phyloP scores from a whole-genome alignment of 495 filamentous ascomycete species.

The Trichoderma virens region DNA sequence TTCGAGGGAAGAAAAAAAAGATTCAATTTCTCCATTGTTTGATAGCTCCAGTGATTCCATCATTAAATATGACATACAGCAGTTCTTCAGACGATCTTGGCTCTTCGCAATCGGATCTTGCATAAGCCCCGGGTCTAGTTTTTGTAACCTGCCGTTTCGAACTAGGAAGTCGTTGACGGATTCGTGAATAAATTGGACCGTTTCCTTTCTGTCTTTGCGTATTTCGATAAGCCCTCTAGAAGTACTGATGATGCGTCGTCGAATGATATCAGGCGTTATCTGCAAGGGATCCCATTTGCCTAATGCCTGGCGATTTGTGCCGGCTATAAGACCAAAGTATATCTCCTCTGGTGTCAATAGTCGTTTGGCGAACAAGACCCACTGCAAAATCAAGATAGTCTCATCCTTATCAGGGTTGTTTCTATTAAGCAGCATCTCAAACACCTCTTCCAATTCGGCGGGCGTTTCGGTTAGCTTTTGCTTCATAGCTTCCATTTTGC shows the following conservation, averaged over 20 bases:
- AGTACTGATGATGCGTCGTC: slow-evolving; percentile 15
- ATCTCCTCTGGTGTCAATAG: slow-evolving; percentile 13
- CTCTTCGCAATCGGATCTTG: neutral
- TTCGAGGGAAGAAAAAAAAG: too few species aligned
- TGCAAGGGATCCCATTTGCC: neutral
- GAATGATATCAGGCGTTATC: slow-evolving; percentile 10
- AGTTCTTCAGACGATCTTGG: slow-evolving; percentile 9
- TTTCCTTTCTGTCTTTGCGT: neutral
- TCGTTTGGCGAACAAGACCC: slow-evolving; percentile 12
- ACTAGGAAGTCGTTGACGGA: slow-evolving; percentile 18
- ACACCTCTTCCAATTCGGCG: slow-evolving; percentile 8
- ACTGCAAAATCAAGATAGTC: slow-evolving; percentile 14
- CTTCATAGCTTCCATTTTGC: slow-evolving; percentile 13
- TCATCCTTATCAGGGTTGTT: slow-evolving; percentile 8
- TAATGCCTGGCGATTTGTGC: neutral
- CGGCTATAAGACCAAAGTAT: slow-evolving; percentile 5
- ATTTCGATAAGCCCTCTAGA: slow-evolving; percentile 17
- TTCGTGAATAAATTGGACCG: slow-evolving; percentile 19
- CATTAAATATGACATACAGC: neutral
- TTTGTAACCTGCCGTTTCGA: slow-evolving; percentile 12
- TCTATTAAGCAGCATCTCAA: neutral
- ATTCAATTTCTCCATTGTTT: too few species aligned
- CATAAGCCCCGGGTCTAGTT: slow-evolving; percentile 12
- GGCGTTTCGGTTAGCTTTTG: slow-evolving; percentile 9
- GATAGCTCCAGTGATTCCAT: neutral